These are phyloP conservation scores for Cladophialophora immunda DNA, from an alignment of 2,329 filamentous ascomycete species.

Conservation along the genomic window DNA sequence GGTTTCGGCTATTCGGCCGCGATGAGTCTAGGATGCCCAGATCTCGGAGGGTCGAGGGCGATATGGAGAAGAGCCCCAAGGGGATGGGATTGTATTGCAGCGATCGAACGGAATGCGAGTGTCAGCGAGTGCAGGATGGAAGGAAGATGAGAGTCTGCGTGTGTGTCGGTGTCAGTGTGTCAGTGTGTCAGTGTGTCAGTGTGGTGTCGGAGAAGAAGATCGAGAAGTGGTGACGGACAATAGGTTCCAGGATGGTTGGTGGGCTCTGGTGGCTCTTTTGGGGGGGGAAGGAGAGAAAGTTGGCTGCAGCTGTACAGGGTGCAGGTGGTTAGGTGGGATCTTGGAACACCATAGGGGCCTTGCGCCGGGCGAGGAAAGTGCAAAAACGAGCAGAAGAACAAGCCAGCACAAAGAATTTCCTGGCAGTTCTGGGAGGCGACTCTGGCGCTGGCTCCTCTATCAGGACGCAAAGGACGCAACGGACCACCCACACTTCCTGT, in stretches of 20 bases:
- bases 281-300: neutral
- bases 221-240: neutral
- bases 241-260: neutral
- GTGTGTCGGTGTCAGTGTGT: neutral
- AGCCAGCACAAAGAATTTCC: neutral
- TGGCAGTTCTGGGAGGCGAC: neutral
- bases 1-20: conserved; percentile 12
- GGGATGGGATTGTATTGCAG: neutral
- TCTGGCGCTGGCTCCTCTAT: conserved; percentile 17
- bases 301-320: conserved; percentile 1
- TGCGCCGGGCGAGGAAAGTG: neutral
- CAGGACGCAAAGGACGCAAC: neutral
- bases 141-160: neutral
- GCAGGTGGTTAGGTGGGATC: conserved; percentile 1
- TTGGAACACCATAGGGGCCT: neutral
- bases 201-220: conserved; percentile 1
- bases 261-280: neutral
- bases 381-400: neutral
- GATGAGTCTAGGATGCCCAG: neutral
- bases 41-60: neutral
- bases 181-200: neutral
- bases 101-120: neutral
- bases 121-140: neutral
- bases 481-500: conserved; percentile 1
- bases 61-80: neutral